phyloP scores from a whole-genome alignment of 108 stramenopile species.

The Skeletonema marinoi region DNA sequence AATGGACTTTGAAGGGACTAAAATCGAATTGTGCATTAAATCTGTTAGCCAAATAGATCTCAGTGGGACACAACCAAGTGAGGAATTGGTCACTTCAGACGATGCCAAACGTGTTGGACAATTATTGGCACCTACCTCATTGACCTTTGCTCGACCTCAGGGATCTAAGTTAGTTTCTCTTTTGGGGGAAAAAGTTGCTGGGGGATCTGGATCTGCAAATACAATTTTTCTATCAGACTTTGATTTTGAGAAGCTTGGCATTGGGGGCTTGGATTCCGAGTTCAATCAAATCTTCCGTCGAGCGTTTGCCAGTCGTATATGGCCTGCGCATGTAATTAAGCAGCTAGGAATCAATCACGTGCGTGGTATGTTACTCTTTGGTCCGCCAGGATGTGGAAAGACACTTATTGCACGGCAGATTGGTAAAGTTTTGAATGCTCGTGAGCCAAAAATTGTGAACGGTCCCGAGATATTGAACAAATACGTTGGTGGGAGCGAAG shows the following conservation, averaged over 20 bases:
- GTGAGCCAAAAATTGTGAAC: conserved; percentile 98
- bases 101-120: conserved; percentile 56
- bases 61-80: conserved; percentile 25
- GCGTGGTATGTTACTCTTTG: conserved; percentile 96
- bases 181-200: conserved; percentile 67
- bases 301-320: conserved; percentile 97
- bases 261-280: conserved; percentile 96
- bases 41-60: conserved; percentile 54
- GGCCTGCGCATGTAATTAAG: conserved; percentile 93
- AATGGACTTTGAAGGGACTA: conserved; percentile 92
- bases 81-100: conserved; percentile 11
- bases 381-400: conserved; percentile 94
- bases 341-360: conserved; percentile 99
- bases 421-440: conserved; percentile 96
- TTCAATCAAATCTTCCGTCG: conserved; percentile 98
- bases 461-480: conserved; percentile 99
- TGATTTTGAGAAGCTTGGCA: conserved; percentile 97
- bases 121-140: conserved; percentile 60
- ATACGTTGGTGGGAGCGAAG: conserved; percentile 96
- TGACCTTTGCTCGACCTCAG: conserved; percentile 66
- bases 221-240: conserved; percentile 92
- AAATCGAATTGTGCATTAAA: conserved; percentile 68
- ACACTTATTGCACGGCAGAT: conserved; percentile 98
- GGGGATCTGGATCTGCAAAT: conserved; percentile 64
- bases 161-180: conserved; percentile 50